These are phyloP conservation scores for Rhizopogon rudus DNA, from an alignment of 768 basidiomycete species.

Conservation along the genomic window DNA sequence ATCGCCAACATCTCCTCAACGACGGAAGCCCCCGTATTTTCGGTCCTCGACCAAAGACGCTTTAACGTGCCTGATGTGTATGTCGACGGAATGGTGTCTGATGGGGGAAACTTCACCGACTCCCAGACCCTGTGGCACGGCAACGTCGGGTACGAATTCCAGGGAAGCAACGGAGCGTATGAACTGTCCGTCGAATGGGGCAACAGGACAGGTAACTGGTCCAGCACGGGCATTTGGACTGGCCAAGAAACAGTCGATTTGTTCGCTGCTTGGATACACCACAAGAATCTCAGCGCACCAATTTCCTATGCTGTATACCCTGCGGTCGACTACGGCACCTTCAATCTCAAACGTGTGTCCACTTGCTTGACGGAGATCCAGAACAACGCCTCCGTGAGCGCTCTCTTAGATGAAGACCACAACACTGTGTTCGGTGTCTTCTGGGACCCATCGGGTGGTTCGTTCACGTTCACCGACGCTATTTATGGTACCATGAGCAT, in stretches of 20 bases:
- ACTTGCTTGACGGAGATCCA: slow-evolving; percentile 32
- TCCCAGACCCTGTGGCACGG: slow-evolving; percentile 56
- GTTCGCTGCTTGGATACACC: slow-evolving; percentile 57
- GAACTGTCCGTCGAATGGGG: slow-evolving; percentile 40
- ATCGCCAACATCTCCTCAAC: slow-evolving; percentile 45
- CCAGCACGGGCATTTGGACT: slow-evolving; percentile 55
- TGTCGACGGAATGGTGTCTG: slow-evolving; percentile 30
- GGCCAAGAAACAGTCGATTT: slow-evolving; percentile 55
- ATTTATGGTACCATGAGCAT: slow-evolving; percentile 26
- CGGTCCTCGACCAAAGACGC: slow-evolving; percentile 64
- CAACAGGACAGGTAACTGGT: slow-evolving; percentile 54
- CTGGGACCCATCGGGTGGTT: slow-evolving; percentile 47
- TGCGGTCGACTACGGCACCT: slow-evolving; percentile 34
- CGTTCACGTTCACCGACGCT: slow-evolving; percentile 30
- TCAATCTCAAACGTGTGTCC: slow-evolving; percentile 32
- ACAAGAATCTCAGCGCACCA: slow-evolving; percentile 33
- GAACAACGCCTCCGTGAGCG: slow-evolving; percentile 47
- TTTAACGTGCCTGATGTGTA: slow-evolving; percentile 34
- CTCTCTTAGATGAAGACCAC: slow-evolving; percentile 41
- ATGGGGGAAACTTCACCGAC: slow-evolving; percentile 1
- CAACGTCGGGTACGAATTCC: slow-evolving; percentile 56
- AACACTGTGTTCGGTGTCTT: slow-evolving; percentile 46
- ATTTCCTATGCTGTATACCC: slow-evolving; percentile 56
- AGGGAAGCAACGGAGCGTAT: slow-evolving; percentile 16
- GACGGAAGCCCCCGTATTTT: slow-evolving; percentile 44